Evolutionary conservation across 306 rosid genomes (phyloP), one percentile per base, ranked within the genome.

Genomic region (Citrullus mucosospermus): DNA sequence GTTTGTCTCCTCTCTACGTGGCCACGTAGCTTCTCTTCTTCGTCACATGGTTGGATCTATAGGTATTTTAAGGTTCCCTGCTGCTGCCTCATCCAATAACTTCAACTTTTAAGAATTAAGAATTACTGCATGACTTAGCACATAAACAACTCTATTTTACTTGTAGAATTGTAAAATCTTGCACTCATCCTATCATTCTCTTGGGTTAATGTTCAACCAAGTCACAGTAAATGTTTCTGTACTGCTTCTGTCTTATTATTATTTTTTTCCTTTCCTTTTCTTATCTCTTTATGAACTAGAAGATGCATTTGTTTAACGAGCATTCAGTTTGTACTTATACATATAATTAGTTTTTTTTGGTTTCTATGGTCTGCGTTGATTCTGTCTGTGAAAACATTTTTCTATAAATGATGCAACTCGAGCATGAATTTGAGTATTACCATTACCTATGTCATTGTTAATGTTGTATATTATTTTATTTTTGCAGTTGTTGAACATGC

Each of bases 31-130:
- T 62, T 83, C 96, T 81, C 96, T 92, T 87, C 97, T 95, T 77
- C 97, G 97, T 81, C 96, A 87, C 84, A 90, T 88, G 97, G 98
- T 91, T 84, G 98, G 96, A 77, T 93, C 98, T 65, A 88, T 88
- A 71, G 98, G 98, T 93, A 88, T 78, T 92, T 76, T 65, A 25
- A 39, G 9, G 58, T 82, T 15, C 48, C 48, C 59, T 34, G 66
- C 34, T 20, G 10, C 36, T 68, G 75, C 75, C 75, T 69, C 6
- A 12, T 61, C 68, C 41, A 61, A 30, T 16, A 30, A 2, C 41
- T 61, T 61, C 41, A 61, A 61, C 41, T 32, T 69, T 43, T 44
- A 69, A 43, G 36, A 69, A 43, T 28, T 69, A 38, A 43, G 36
- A 69, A 43, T 28, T 69, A 38, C 73, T 43, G 55, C 75, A 69